Evolutionary conservation across 2,329 filamentous ascomycete genomes (phyloP), one percentile per base, ranked within the genome.

Genomic region (Ceratocystis papillata): DNA sequence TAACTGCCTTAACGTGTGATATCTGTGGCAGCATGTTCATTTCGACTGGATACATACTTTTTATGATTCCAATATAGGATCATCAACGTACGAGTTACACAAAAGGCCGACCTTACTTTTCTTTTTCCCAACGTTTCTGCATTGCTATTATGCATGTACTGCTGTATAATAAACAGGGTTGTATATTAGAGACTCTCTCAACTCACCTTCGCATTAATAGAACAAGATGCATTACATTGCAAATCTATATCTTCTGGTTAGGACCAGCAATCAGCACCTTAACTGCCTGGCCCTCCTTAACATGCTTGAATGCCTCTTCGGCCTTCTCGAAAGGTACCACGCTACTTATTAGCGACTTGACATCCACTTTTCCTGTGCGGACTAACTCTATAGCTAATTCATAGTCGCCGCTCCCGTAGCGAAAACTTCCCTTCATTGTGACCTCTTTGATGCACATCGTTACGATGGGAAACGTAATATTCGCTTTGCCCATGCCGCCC

Each of bases 381-480:
- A 96, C 84, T 68, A 97, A 80, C 69, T 90, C 84, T 59, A 96
- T 81, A 3, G 90, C 90, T 5, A 92, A 83, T 73, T 86, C 83
- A 76, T 96, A 97, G 76, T 96, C 93, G 22, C 92, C 92, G 65
- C 85, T 83, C 2, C 87, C 87, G 76, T 97, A 97, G 48, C 93
- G 84, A 81, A 97, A 97, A 69, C 87, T 92, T 25, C 93, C 93
- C 73, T 87, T 89, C 60, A 89, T 82, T 10, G 87, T 95, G 63
- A 96, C 80, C 79, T 97, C 93, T 79, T 96, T 96, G 63, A 86
- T 81, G 75, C 91, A 95, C 73, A 95, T 80, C 4, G 89, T 87
- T 83, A 93, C 89, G 74, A 97, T 96, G 63, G 93, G 93, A 79
- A 96, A 96, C 7, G 77, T 88, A 75, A 96, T 92, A 72, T 96